Conservation (phyloP, 2,329 filamentous ascomycete species). For the Phyllosticta citribraziliensis region DNA sequence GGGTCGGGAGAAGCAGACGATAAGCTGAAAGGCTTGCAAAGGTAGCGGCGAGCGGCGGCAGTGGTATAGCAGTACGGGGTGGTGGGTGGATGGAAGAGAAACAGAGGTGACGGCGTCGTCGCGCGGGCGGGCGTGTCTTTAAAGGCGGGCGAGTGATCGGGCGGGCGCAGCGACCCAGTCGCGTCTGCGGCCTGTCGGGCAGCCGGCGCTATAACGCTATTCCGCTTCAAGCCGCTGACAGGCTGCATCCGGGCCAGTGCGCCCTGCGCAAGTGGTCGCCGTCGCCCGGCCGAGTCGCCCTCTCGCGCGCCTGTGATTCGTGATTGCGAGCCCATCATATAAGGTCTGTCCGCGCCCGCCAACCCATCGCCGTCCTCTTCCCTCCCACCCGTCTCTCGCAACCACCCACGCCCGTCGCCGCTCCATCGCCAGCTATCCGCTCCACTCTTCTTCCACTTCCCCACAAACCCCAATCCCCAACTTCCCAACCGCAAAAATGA, state of each 20-base stretch:
- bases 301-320: slow-evolving; percentile 5
- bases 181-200: slow-evolving; percentile 14
- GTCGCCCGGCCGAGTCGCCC: slow-evolving; percentile 3
- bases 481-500: slow-evolving; percentile 61
- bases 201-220: slow-evolving; percentile 17
- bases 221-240: background rate
- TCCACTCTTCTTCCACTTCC: slow-evolving; percentile 25
- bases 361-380: background rate
- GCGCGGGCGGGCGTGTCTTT: slow-evolving; percentile 34
- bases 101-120: slow-evolving; percentile 31
- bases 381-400: slow-evolving; percentile 14
- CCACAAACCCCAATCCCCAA: slow-evolving; percentile 19
- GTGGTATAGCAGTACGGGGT: slow-evolving; percentile 10
- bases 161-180: slow-evolving; percentile 12
- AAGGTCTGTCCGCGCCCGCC: slow-evolving; percentile 22
- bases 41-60: slow-evolving; percentile 16
- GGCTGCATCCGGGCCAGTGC: background rate
- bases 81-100: slow-evolving; percentile 27
- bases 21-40: slow-evolving; percentile 15
- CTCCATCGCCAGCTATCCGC: slow-evolving; percentile 16
- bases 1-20: slow-evolving; percentile 20
- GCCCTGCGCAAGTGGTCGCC: slow-evolving; percentile 5
- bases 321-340: slow-evolving; percentile 25
- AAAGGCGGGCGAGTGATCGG: slow-evolving; percentile 16
- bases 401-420: slow-evolving; percentile 24